These are phyloP conservation scores for Aspergillus incahuasiensis DNA, from an alignment of 495 filamentous ascomycete genomes.

Conservation along the genomic window DNA sequence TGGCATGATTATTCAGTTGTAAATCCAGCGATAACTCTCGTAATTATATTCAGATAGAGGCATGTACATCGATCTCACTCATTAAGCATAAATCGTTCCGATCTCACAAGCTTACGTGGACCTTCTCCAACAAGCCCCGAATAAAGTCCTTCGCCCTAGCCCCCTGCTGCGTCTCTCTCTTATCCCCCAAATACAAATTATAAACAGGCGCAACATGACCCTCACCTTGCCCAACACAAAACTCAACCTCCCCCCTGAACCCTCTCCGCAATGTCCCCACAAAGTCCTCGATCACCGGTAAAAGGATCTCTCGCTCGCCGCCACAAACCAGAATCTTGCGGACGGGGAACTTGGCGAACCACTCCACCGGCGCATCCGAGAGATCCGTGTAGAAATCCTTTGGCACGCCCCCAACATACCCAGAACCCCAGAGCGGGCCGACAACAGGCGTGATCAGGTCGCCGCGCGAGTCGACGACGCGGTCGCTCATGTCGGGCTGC, in stretches of 20 bases:
- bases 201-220: slow-evolving; percentile 44
- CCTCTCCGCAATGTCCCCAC: slow-evolving; percentile 34
- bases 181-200: slow-evolving; percentile 35
- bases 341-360: slow-evolving; percentile 49
- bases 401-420: slow-evolving; percentile 43
- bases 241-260: slow-evolving; percentile 28
- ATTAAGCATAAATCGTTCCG: background rate
- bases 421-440: slow-evolving; percentile 41
- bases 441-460: slow-evolving; percentile 46
- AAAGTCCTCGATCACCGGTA: slow-evolving; percentile 54
- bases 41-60: background rate
- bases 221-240: slow-evolving; percentile 35
- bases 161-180: slow-evolving; percentile 37
- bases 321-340: slow-evolving; percentile 48
- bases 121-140: slow-evolving; percentile 20
- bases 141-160: slow-evolving; percentile 32
- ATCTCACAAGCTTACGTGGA: background rate
- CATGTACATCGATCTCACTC: background rate
- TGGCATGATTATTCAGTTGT: no score
- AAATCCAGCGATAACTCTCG: no score
- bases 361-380: slow-evolving; percentile 43
- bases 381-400: slow-evolving; percentile 56
- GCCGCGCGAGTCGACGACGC: slow-evolving; percentile 42
- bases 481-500: slow-evolving; percentile 33
- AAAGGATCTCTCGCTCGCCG: slow-evolving; percentile 55